Conservation (phyloP, 352 stramenopile genomes). For the Phytophthora cajani region DNA sequence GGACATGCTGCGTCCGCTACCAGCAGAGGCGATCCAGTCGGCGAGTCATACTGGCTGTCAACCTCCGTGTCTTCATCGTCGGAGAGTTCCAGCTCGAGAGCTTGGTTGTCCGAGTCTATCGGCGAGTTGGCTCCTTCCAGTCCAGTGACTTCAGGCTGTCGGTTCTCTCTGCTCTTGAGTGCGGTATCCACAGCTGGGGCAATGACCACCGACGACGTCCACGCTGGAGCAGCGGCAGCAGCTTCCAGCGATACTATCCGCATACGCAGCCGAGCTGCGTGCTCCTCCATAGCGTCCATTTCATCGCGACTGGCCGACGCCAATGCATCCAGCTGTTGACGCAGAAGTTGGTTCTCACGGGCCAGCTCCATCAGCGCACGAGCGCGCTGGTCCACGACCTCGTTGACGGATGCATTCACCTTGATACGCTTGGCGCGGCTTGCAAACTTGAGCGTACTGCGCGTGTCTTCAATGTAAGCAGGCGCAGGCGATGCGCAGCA, state of each 20-base stretch:
- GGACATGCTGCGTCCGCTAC: conserved; percentile 28
- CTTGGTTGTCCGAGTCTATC: conserved; percentile 27
- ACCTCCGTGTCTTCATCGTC: conserved; percentile 36
- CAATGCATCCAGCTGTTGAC: conserved; percentile 45
- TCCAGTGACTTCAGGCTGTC: conserved; percentile 38
- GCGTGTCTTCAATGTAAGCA: conserved; percentile 85
- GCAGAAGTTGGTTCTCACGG: conserved; percentile 52
- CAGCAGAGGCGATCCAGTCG: conserved; percentile 25
- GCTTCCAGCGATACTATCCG: conserved; percentile 47
- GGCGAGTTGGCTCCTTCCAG: conserved; percentile 38
- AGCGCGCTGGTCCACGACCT: conserved; percentile 47
- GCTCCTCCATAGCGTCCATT: conserved; percentile 47
- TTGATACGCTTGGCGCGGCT: conserved; percentile 89
- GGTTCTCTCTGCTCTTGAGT: conserved; percentile 23
- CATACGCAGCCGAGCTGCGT: conserved; percentile 38
- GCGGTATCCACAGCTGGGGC: conserved; percentile 19
- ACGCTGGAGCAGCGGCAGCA: conserved; percentile 33
- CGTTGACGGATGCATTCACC: conserved; percentile 49
- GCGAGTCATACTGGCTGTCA: conserved; percentile 31
- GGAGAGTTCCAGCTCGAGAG: conserved; percentile 33
- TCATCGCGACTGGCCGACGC: conserved; percentile 42
- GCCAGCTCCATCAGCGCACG: conserved; percentile 44
- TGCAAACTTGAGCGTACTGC: conserved; percentile 93
- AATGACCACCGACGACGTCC: conserved; percentile 32
- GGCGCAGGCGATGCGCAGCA: conserved; percentile 82